Evolutionary conservation across 2,329 filamentous ascomycete species (phyloP), one percentile per base, ranked within the genome.

Genomic region (Calonectria hongkongensis): DNA sequence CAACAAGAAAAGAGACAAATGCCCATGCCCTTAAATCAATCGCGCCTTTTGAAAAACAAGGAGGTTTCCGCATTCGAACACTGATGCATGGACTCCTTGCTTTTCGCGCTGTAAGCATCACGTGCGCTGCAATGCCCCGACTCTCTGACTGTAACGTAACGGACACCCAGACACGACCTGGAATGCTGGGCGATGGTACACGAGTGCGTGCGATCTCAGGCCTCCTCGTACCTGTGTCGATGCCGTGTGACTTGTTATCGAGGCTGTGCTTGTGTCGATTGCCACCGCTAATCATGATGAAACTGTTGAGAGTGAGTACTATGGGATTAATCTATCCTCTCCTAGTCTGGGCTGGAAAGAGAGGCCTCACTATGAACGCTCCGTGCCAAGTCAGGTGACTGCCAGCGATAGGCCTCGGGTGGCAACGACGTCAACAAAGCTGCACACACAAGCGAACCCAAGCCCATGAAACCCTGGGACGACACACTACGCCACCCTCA

Each of bases 361-460:
- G 43, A 68, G 62, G 64, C 67, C 50, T 73, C 41, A 54, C 47
- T 48, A 9, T 39, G 54, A 58, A 28, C 50, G 16, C 28, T 60
- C 54, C 28, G 54, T 13, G 36, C 21, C n/a, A 60, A 4, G 36
- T 60, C 54, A 60, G n/a, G 54, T 60, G 54, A 60, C 54, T 41
- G 6, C 33, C 21, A 13, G 54, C 16, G 10, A 3, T 8, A 12
- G 1, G 12, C 36, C 54, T 41, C 21, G 4, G 13, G 63, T 69
- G 66, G 66, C 68, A 36, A 70, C 39, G 41, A 48, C 62, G 50
- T 66, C 62, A 58, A 65, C 68, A 27, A 60, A 60, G 36, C 54
- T 60, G 13, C 33, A 36, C 6, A 58, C 30, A 9, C 63, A 16
- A n/a, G n/a, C 10, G 28, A 51, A 54, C 5, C 63, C 33, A 54